A percentile compares a stretch with the other conserved stretches of the same genome.
phyloP scores from a whole-genome alignment of 148 eudicot genomes.

The Diospyros kaki region DNA sequence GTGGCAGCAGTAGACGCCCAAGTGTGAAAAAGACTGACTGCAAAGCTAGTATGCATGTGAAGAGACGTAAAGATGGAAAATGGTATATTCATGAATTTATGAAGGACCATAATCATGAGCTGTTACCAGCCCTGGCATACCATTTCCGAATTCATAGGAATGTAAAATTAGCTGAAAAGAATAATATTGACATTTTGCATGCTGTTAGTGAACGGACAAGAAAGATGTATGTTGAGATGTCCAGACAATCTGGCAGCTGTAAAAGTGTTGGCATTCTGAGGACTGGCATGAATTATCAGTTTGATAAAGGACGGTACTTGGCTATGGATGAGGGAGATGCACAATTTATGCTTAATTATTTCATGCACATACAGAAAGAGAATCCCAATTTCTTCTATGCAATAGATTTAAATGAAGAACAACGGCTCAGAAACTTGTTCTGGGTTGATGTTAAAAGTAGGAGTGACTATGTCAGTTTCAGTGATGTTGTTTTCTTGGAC shows the following conservation, averaged over 20 bases:
- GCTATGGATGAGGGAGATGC: constrained; percentile 52
- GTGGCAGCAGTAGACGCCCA: constrained; percentile 31
- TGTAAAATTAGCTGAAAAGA: constrained; percentile 35
- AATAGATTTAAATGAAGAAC: constrained; percentile 48
- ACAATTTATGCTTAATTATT: constrained; percentile 38
- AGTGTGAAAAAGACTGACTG: constrained; percentile 48
- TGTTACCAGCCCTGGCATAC: constrained; percentile 49
- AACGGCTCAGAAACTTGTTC: constrained; percentile 46
- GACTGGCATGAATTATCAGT: constrained; percentile 18
- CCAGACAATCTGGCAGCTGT: constrained; percentile 29
- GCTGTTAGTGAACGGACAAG: constrained; percentile 38
- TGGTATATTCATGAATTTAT: constrained; percentile 53
- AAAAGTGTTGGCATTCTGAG: constrained; percentile 11
- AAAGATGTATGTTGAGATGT: constrained; percentile 33
- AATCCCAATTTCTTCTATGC: constrained; percentile 50
- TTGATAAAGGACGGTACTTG: constrained; percentile 42
- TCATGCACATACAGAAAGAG: constrained; percentile 45
- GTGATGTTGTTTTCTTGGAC: constrained; percentile 44
- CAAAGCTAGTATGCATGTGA: constrained; percentile 63
- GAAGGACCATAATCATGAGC: constrained; percentile 58
- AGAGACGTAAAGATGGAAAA: constrained; percentile 41
- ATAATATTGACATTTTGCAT: constrained; percentile 32
- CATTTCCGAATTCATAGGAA: constrained; percentile 50
- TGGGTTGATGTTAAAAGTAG: constrained; percentile 55
- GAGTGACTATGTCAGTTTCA: constrained; percentile 33